Conservation (phyloP, 441 rosid genomes). For the Eutrema salsugineum region DNA sequence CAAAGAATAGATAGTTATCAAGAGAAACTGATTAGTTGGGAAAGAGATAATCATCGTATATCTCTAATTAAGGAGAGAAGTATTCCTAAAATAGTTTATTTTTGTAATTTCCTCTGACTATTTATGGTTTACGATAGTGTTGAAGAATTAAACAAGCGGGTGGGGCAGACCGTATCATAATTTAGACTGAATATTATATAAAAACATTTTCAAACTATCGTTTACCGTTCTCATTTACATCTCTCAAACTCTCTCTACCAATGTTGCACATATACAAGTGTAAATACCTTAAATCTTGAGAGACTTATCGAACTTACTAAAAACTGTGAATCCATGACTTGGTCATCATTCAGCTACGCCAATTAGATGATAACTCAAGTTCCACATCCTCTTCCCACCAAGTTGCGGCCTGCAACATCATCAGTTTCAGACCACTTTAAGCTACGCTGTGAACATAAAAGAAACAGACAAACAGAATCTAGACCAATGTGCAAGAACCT, state of each 20-base stretch:
- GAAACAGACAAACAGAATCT: conserved; percentile 1
- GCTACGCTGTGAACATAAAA: not conserved
- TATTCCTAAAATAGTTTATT: conserved; percentile 5
- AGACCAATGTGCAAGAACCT: conserved; percentile 41
- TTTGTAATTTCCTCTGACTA: not conserved
- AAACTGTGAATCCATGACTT: conserved; percentile 6
- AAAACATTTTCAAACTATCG: not conserved
- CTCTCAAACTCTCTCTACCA: not conserved
- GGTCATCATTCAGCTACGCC: conserved; percentile 62
- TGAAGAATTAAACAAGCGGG: too few relatives aligned
- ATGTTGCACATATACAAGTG: conserved; percentile 17
- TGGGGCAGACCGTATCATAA: too few relatives aligned
- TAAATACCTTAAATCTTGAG: not conserved
- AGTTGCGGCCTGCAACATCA: conserved; percentile 62
- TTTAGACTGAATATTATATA: too few relatives aligned
- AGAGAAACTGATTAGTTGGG: not conserved
- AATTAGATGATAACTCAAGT: conserved; percentile 71
- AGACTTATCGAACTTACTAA: conserved; percentile 18
- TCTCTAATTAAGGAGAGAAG: not conserved
- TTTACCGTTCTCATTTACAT: conserved; percentile 6
- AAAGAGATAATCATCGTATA: not conserved
- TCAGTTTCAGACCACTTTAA: conserved; percentile 1
- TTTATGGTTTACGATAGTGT: not conserved
- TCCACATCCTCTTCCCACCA: conserved; percentile 98
- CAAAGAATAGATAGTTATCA: not conserved